Evolutionary conservation across 106 monocot genomes (phyloP).

Genomic region (Agapanthus africanus): DNA sequence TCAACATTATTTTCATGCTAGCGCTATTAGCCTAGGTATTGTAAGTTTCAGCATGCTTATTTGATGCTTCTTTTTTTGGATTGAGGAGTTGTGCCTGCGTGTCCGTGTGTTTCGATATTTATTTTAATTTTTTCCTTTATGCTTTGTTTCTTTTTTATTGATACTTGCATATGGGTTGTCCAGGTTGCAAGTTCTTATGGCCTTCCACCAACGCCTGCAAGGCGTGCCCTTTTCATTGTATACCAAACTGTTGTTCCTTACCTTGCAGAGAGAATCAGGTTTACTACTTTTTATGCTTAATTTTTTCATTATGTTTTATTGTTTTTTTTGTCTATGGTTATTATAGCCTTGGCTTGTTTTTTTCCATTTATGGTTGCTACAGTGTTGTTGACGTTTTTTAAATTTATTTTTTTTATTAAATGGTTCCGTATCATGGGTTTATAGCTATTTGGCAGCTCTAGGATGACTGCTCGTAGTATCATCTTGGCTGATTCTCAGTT

Average conservation of each 20-base stretch:
- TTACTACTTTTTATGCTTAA: background rate
- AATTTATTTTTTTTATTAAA: too few relatives aligned
- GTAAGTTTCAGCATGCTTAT: too few relatives aligned
- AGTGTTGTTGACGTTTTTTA: background rate
- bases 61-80: too few relatives aligned
- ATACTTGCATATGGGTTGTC: conserved; percentile 7
- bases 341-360: too few relatives aligned
- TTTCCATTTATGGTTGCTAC: too few relatives aligned
- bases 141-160: background rate
- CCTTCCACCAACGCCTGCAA: conserved; percentile 88
- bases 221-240: conserved; percentile 69
- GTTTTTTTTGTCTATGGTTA: background rate
- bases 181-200: conserved; percentile 70
- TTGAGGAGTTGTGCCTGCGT: too few relatives aligned
- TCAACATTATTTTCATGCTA: too few relatives aligned
- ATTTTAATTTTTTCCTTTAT: too few relatives aligned
- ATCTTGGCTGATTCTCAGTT: conserved; percentile 49
- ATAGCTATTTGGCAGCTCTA: conserved; percentile 47
- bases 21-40: too few relatives aligned
- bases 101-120: too few relatives aligned
- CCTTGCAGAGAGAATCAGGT: conserved; percentile 93
- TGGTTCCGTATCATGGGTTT: background rate
- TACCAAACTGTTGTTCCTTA: conserved; percentile 86
- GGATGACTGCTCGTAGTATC: conserved; percentile 64
- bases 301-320: background rate